These are phyloP conservation scores for Fraxinus angustifolia DNA, from an alignment of 305 asterid species.

Conservation along the genomic window DNA sequence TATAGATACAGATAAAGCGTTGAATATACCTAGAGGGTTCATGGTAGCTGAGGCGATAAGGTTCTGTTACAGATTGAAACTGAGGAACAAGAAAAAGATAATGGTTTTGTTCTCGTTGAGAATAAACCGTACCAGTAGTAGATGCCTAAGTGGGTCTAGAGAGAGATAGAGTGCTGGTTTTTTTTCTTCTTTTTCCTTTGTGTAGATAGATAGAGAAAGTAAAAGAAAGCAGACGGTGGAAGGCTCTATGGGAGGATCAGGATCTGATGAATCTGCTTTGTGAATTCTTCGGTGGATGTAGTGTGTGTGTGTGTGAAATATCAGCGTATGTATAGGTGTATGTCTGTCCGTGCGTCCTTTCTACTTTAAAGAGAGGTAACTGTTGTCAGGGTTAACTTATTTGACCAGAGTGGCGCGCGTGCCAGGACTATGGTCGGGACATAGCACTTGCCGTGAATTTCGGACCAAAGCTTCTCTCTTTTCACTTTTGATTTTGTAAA, in stretches of 20 bases:
- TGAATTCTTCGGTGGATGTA: not conserved
- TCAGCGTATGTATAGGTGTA: not conserved
- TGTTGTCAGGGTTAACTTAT: not conserved
- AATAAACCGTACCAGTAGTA: not conserved
- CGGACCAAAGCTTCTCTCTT: not conserved
- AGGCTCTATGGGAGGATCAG: not conserved
- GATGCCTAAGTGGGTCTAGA: slow-evolving; percentile 11
- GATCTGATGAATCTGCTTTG: not conserved
- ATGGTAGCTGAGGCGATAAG: slow-evolving; percentile 25
- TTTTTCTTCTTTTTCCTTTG: not conserved
- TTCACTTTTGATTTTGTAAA: not conserved
- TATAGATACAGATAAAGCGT: not conserved
- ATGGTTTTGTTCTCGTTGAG: slow-evolving; percentile 16
- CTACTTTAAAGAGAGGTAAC: not conserved
- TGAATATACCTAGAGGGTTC: slow-evolving; percentile 34
- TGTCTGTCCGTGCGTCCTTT: not conserved
- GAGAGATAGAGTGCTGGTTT: not conserved
- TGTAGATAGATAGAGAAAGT: not conserved
- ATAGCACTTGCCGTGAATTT: not conserved
- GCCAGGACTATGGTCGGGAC: not conserved
- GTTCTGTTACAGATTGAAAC: slow-evolving; percentile 7
- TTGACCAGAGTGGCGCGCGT: not conserved
- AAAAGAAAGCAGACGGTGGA: not conserved
- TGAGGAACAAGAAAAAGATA: not conserved
- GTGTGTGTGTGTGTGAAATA: not conserved